Base-by-base conservation (phyloP, 1,284 basidiomycete species). In the Salmacisia buchloeana region DNA sequence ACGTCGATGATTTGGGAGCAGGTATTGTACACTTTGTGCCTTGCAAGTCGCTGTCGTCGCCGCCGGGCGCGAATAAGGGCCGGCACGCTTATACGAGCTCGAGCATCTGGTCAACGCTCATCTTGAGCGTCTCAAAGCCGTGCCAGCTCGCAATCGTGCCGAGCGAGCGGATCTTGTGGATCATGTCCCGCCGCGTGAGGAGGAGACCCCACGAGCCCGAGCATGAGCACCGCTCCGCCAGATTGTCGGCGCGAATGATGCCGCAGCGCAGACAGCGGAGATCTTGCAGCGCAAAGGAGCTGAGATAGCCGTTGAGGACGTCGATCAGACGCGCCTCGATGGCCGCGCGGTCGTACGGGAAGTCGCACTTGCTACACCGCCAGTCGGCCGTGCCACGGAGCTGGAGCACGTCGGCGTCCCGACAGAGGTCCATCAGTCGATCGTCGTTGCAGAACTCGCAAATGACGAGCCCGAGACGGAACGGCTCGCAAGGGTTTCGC, bases 391-490 rank as follows among this genome's bases (percentile, higher is more conserved):
- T 31, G 29, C 46, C 38, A 45, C 63, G 69, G 73, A 0, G 75
- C 71, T 13, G 58, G 21, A 18, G 76, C 71, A 96, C 85, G 67
- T 93, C 91, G 5, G 88, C 84, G 80, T 97, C 94, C n/a, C 94
- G 86, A 78, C 93, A 96, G 70, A 97, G 89, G 79, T 98, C 94
- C 70, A 98, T 90, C 79, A 94, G 92, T 21, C 91, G 87, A 65
- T 94, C 85, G 25, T 85, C 83, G 80, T 94, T 94, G 82, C 96
- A 99, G 74, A 89, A 87, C 60, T 85, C 86, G 80, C 96, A 98
- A 29, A 94, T 90, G 29, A 97, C 89, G 78, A 91, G 91, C 27
- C 88, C 85, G 29, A 97, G 81, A 70, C 89, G 89, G 67, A 97
- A 86, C 2, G 92, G 88, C 75, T 96, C 89, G 82, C 94, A 97